Percentiles rank a stretch among this genome's conserved stretches.
Conservation (phyloP, 441 rosid species). For the Hura crepitans region DNA sequence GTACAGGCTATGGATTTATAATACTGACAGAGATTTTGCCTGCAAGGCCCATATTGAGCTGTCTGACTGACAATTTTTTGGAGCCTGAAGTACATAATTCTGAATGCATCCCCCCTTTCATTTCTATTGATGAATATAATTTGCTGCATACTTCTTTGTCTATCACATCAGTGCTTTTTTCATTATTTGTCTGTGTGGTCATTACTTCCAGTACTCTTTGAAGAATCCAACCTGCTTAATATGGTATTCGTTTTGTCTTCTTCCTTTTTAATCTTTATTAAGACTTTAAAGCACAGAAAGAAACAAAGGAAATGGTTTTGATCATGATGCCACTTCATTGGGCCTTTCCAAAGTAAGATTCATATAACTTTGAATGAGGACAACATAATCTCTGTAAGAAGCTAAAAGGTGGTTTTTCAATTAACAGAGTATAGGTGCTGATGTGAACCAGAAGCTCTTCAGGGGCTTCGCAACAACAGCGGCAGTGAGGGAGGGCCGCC, state of each 20-base stretch:
- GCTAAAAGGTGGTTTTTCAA: constrained; percentile 25
- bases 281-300: constrained; percentile 7
- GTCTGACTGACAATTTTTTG: constrained; percentile 32
- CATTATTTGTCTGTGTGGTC: constrained; percentile 25
- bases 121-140: constrained; percentile 22
- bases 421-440: constrained; percentile 81
- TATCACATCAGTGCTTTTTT: constrained; percentile 36
- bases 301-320: not conserved
- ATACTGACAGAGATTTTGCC: constrained; percentile 1
- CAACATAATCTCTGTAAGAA: not conserved
- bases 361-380: not conserved
- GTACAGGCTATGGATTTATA: not conserved
- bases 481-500: constrained; percentile 85
- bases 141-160: constrained; percentile 34
- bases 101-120: constrained; percentile 25
- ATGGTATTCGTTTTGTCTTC: constrained; percentile 19
- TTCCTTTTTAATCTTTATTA: constrained; percentile 8
- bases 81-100: constrained; percentile 27
- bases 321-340: not conserved
- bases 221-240: constrained; percentile 27
- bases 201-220: constrained; percentile 21
- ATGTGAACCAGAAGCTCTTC: constrained; percentile 88
- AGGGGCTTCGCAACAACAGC: constrained; percentile 88
- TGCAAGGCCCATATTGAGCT: constrained; percentile 36
- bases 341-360: constrained; percentile 1